Percentiles rank a stretch among this genome's conserved stretches.
These are phyloP conservation scores for Pseudozyma thailandica DNA, from an alignment of 1,284 basidiomycete genomes.

Conservation along the genomic window DNA sequence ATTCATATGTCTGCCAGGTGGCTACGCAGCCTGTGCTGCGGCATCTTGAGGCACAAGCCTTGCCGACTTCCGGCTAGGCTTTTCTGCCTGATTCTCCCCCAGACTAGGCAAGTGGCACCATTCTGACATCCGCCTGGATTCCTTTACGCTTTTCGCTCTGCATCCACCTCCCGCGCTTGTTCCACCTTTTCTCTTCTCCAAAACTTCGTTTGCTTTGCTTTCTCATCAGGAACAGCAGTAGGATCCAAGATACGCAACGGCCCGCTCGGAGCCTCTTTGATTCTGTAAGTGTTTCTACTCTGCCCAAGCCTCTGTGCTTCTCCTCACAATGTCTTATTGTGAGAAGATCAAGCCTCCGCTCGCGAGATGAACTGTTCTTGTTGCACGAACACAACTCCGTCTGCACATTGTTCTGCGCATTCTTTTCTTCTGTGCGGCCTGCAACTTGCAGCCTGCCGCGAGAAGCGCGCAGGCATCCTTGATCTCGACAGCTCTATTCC, in stretches of 20 bases:
- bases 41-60: no score
- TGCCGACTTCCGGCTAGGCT: no score
- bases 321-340: slow-evolving; percentile 10
- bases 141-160: no score
- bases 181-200: not conserved
- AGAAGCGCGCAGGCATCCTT: not conserved
- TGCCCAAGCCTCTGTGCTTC: not conserved
- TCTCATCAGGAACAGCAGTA: slow-evolving; percentile 8
- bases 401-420: slow-evolving; percentile 8
- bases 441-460: not conserved
- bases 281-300: slow-evolving; percentile 18
- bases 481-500: not conserved
- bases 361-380: slow-evolving; percentile 16
- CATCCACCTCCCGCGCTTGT: not conserved
- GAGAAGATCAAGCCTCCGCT: not conserved
- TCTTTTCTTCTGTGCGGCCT: not conserved
- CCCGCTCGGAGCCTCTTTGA: slow-evolving; percentile 5
- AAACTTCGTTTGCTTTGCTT: not conserved
- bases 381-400: slow-evolving; percentile 4
- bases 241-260: slow-evolving; percentile 14
- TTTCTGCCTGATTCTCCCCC: no score
- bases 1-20: no score
- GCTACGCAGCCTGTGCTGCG: no score
- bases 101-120: no score
- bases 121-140: slow-evolving; percentile 1